These are phyloP conservation scores for Penicillium rolfsii DNA, from an alignment of 2,329 filamentous ascomycete genomes.

Conservation along the genomic window DNA sequence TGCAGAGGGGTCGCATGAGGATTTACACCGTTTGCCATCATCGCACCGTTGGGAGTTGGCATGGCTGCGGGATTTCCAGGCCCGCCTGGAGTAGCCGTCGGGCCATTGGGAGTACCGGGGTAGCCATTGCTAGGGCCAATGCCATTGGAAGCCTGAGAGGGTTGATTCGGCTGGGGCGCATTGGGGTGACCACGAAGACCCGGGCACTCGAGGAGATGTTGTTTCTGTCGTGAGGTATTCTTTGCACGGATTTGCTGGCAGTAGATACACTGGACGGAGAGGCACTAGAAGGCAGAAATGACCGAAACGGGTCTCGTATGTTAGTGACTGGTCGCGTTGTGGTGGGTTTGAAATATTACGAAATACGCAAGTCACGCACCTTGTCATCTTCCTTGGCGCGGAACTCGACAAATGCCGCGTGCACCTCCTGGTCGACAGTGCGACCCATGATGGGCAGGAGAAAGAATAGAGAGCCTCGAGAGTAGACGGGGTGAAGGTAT, in stretches of 20 bases:
- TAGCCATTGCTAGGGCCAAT: slow-evolving; percentile 49
- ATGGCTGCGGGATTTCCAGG: slow-evolving; percentile 39
- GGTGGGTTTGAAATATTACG: slow-evolving; percentile 46
- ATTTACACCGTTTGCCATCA: slow-evolving; percentile 51
- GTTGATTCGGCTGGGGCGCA: slow-evolving; percentile 47
- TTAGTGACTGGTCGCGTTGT: slow-evolving; percentile 41
- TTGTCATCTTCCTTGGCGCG: slow-evolving; percentile 58
- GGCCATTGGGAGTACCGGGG: slow-evolving; percentile 46
- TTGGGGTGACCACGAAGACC: slow-evolving; percentile 52
- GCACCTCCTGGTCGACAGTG: slow-evolving; percentile 57
- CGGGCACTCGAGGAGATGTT: slow-evolving; percentile 55
- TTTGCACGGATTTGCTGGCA: slow-evolving; percentile 58
- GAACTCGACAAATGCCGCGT: slow-evolving; percentile 58
- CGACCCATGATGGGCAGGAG: slow-evolving; percentile 49
- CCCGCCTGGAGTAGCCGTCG: slow-evolving; percentile 39
- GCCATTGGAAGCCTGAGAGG: slow-evolving; percentile 45
- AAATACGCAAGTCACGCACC: slow-evolving; percentile 48
- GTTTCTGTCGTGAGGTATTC: slow-evolving; percentile 57
- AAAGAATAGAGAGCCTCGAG: slow-evolving; percentile 22
- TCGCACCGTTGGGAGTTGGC: slow-evolving; percentile 47
- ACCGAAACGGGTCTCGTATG: slow-evolving; percentile 32
- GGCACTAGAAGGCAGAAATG: slow-evolving; percentile 44
- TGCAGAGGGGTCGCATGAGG: slow-evolving; percentile 50
- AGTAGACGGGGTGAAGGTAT: background rate
- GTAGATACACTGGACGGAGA: slow-evolving; percentile 58